phyloP scores from a whole-genome alignment of 2,329 filamentous ascomycete genomes.

The Xylariaceae sp. region DNA sequence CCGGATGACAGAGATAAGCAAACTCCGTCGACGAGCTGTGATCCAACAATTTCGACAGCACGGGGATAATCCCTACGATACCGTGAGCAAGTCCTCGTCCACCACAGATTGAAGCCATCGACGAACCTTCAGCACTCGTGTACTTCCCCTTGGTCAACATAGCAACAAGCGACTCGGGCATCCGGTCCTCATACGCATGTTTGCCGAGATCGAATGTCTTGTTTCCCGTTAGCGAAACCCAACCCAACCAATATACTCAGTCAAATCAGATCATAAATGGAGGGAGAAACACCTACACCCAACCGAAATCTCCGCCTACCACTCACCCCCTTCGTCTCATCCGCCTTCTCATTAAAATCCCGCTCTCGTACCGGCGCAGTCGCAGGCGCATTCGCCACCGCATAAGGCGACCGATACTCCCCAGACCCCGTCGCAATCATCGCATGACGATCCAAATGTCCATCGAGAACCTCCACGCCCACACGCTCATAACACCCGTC shows the following conservation, averaged over 20 bases:
- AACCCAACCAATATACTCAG: too few relatives aligned
- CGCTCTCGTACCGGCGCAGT: too few relatives aligned
- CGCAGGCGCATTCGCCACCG: not conserved
- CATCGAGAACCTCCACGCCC: slow-evolving; percentile 46
- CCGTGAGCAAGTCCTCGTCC: not conserved
- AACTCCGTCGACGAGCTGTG: slow-evolving; percentile 59
- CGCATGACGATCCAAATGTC: slow-evolving; percentile 58
- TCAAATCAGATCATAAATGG: too few relatives aligned
- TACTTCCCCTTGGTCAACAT: slow-evolving; percentile 57
- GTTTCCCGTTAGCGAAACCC: not conserved
- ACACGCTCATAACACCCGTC: slow-evolving; percentile 57
- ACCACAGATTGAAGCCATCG: not conserved
- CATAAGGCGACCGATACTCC: slow-evolving; percentile 14
- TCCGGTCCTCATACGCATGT: slow-evolving; percentile 66
- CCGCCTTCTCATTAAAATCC: not conserved
- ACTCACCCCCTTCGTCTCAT: not conserved
- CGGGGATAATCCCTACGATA: slow-evolving; percentile 51
- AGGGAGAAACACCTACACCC: slow-evolving; percentile 14
- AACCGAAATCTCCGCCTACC: slow-evolving; percentile 10
- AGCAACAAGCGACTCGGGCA: slow-evolving; percentile 64
- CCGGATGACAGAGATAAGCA: slow-evolving; percentile 74
- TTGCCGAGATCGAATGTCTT: slow-evolving; percentile 62
- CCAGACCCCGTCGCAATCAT: slow-evolving; percentile 20
- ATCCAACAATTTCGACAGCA: slow-evolving; percentile 58
- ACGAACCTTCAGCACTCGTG: slow-evolving; percentile 47